These are phyloP conservation scores for Backusella luteola DNA, from an alignment of 192 early-diverging fungal species.

Conservation along the genomic window DNA sequence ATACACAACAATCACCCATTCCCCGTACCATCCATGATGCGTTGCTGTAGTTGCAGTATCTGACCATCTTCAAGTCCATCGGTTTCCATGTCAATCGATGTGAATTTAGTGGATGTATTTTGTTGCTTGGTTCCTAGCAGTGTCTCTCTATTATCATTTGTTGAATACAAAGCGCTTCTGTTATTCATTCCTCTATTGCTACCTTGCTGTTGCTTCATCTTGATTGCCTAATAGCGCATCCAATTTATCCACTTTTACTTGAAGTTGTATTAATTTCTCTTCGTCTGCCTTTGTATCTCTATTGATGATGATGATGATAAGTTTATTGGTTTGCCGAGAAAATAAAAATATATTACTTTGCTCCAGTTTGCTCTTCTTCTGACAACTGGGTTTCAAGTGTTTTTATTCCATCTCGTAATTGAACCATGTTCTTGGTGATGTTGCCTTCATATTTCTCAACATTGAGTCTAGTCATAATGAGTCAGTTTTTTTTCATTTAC, in stretches of 20 bases:
- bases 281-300: slow-evolving; percentile 53
- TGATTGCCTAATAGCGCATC: slow-evolving; percentile 48
- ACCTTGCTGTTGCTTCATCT: slow-evolving; percentile 44
- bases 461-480: slow-evolving; percentile 36
- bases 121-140: not conserved
- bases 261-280: slow-evolving; percentile 60
- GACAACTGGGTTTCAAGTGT: slow-evolving; percentile 55
- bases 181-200: slow-evolving; percentile 18
- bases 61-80: slow-evolving; percentile 47
- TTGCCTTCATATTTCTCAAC: slow-evolving; percentile 49
- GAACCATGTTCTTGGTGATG: slow-evolving; percentile 51
- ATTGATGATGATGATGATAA: slow-evolving; percentile 37
- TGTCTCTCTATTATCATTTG: not conserved
- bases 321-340: slow-evolving; percentile 28
- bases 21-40: slow-evolving; percentile 57
- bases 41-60: slow-evolving; percentile 61
- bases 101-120: not conserved
- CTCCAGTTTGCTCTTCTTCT: slow-evolving; percentile 52
- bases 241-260: slow-evolving; percentile 60
- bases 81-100: slow-evolving; percentile 33
- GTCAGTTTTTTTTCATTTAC: not conserved
- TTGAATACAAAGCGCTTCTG: too few species aligned
- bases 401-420: slow-evolving; percentile 51
- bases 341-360: slow-evolving; percentile 39
- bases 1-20: too few species aligned